These are phyloP conservation scores for Castanospermum australe DNA, from an alignment of 306 rosid genomes.

Conservation along the genomic window DNA sequence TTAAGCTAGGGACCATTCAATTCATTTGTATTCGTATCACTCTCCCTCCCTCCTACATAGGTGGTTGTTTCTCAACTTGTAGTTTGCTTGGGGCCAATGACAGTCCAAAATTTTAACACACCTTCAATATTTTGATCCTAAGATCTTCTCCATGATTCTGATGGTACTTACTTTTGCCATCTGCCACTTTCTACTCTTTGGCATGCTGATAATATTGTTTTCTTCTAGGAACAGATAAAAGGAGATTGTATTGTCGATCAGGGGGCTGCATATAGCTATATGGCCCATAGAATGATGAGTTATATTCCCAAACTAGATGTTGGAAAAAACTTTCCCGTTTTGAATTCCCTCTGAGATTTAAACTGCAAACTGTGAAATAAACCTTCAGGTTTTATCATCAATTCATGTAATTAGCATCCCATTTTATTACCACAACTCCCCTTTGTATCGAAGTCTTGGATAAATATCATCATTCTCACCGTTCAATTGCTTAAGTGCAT, in stretches of 20 bases:
- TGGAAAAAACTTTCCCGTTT: not conserved
- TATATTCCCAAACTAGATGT: constrained; percentile 4
- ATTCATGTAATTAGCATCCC: not conserved
- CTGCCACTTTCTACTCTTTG: not conserved
- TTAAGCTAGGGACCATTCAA: too few species aligned
- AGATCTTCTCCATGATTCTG: not conserved
- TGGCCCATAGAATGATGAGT: constrained; percentile 5
- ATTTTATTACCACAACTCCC: not conserved
- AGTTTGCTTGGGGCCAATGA: not conserved
- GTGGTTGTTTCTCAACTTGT: not conserved
- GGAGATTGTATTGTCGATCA: not conserved
- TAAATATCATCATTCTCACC: constrained; percentile 11
- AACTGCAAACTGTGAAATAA: not conserved
- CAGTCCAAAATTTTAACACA: not conserved
- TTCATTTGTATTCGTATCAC: too few species aligned
- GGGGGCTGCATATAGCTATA: not conserved
- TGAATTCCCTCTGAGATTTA: constrained; percentile 1
- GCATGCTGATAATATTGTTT: not conserved
- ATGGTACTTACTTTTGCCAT: not conserved
- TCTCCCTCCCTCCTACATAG: not conserved
- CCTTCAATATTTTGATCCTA: not conserved
- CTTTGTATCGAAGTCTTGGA: not conserved
- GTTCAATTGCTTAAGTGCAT: not conserved
- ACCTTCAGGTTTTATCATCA: not conserved
- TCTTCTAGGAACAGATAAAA: not conserved